Conservation (phyloP, 73 alveolate species). For the Tetrahymena elliotti region DNA sequence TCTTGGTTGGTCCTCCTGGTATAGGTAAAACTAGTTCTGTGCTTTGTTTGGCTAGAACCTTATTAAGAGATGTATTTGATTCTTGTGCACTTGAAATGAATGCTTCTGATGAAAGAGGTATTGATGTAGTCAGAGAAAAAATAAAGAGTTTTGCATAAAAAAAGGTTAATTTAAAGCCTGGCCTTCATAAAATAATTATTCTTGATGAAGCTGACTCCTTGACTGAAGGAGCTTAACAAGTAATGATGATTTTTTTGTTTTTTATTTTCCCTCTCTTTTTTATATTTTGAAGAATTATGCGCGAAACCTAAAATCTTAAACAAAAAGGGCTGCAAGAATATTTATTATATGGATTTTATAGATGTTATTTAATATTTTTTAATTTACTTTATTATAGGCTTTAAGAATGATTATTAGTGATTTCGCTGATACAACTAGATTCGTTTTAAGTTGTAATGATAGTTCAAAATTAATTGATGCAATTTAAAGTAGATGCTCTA, state of each 20-base stretch:
- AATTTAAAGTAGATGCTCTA: conserved; percentile 96
- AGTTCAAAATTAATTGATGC: conserved; percentile 97
- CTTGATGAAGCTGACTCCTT: conserved; percentile 99
- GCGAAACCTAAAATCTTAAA: no score
- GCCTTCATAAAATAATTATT: conserved; percentile 93
- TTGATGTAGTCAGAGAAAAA: conserved; percentile 96
- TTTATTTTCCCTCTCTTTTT: not conserved
- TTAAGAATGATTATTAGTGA: conserved; percentile 87
- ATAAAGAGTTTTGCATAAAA: conserved; percentile 98
- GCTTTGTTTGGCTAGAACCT: conserved; percentile 92
- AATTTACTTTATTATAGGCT: conserved; percentile 50
- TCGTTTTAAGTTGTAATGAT: conserved; percentile 97
- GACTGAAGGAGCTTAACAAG: conserved; percentile 97
- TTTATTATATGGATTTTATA: not conserved
- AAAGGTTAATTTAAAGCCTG: conserved; percentile 90
- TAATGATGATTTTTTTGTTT: not conserved
- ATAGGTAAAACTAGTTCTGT: conserved; percentile 98
- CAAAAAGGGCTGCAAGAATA: no score
- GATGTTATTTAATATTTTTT: not conserved
- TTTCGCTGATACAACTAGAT: conserved; percentile 87
- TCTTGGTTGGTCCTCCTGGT: conserved; percentile 99
- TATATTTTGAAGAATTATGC: not conserved
- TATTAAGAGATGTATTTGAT: conserved; percentile 78
- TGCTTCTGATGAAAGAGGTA: conserved; percentile 91
- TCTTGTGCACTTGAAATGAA: conserved; percentile 85